These are phyloP conservation scores for Tremellales sp. DNA, from an alignment of 1,284 basidiomycete genomes.

Conservation along the genomic window DNA sequence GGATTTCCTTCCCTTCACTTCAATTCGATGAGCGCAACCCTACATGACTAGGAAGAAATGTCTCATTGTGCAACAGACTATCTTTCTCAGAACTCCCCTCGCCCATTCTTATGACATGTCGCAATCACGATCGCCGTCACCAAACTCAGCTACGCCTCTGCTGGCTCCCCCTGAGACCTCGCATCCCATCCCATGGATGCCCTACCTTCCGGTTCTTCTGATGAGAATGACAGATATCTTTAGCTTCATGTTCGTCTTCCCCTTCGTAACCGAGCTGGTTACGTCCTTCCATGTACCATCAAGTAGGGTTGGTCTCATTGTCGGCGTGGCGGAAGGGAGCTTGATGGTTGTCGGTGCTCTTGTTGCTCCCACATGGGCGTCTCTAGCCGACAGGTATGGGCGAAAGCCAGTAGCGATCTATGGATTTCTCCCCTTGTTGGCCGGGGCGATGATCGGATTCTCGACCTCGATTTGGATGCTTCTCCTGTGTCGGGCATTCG, in stretches of 20 bases:
- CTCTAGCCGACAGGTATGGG: constrained; percentile 24
- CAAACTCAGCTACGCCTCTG: too few relatives aligned
- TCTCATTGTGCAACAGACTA: too few relatives aligned
- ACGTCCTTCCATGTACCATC: constrained; percentile 18
- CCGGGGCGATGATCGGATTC: constrained; percentile 20
- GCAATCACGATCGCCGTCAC: too few relatives aligned
- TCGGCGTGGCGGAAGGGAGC: constrained; percentile 24
- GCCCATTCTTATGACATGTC: too few relatives aligned
- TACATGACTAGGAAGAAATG: too few relatives aligned
- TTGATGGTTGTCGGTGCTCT: constrained; percentile 29
- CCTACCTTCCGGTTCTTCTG: constrained; percentile 18
- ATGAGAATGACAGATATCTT: constrained; percentile 22
- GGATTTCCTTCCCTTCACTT: too few relatives aligned
- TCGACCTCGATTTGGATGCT: constrained; percentile 21
- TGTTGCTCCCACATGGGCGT: constrained; percentile 22
- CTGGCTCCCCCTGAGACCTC: too few relatives aligned
- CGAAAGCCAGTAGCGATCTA: constrained; percentile 18
- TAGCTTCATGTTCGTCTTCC: constrained; percentile 25
- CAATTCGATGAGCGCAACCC: too few relatives aligned
- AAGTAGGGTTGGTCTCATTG: constrained; percentile 25
- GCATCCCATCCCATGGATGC: constrained; percentile 21
- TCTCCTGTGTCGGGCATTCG: constrained; percentile 21
- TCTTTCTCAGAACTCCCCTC: too few relatives aligned
- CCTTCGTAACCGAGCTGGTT: constrained; percentile 29
- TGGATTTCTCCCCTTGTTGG: constrained; percentile 13